Base-by-base conservation (phyloP, 2,329 filamentous ascomycete genomes). In the Aspergillus costaricaensis region DNA sequence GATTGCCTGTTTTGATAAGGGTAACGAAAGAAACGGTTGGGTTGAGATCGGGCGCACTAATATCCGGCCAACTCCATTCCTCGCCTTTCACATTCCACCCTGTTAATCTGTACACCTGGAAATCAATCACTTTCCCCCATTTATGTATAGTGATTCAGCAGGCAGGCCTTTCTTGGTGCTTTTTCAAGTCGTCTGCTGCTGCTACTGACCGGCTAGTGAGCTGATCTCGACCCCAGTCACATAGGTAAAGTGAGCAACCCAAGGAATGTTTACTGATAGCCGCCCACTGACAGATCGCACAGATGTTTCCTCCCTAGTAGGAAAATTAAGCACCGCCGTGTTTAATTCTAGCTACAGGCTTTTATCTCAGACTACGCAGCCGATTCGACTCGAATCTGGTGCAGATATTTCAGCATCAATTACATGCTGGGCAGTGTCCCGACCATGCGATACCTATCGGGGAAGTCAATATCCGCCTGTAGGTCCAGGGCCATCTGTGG, bases 371-470 rank as follows among this genome's bases (percentile, higher is more conserved):
- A n/a, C 47, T 21, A 47, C 47, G 27, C 38, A 36, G 39, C 15
- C 38, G 14, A 44, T 41, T 57, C 60, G 30, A 51, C 39, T 55
- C 30, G 43, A 50, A 52, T 53, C 43, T 48, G 36, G 27, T 48
- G 30, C 43, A 39, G 56, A 52, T 23, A 47, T 21, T 27, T 50
- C 44, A 48, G 32, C 51, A 61, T 53, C 12, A 36, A 47, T 48
- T 27, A 39, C 17, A 60, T 39, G 21, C 57, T 25, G 62, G 61
- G 61, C 57, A 63, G 58, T 58, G 68, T 66, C 69, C 67, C 47
- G 66, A 76, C 70, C 70, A 76, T 76, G 74, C 70, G 59, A 72
- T 60, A 67, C 63, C 62, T 63, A 74, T 57, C 58, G 39, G 60
- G 60, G 61, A 59, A 59, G 62, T 66, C 66, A 57, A 62, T 64